phyloP scores from a whole-genome alignment of 345 rosid species.

The Garcia nutans region DNA sequence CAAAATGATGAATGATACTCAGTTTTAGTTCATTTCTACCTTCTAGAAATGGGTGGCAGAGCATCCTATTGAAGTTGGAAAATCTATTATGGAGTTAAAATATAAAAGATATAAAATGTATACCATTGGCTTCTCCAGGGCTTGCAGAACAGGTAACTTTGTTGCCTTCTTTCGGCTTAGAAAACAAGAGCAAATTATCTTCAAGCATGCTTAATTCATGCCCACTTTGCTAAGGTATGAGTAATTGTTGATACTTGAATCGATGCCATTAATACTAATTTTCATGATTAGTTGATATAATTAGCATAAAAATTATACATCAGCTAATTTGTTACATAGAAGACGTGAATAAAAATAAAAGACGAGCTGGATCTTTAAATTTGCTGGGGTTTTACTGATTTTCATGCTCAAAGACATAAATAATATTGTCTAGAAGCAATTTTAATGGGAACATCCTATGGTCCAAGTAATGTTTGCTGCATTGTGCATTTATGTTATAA shows the following conservation, averaged over 20 bases:
- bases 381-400: background rate
- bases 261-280: background rate
- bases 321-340: background rate
- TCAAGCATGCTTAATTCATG: conserved; percentile 99
- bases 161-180: conserved; percentile 90
- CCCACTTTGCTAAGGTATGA: conserved; percentile 90
- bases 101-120: conserved; percentile 32
- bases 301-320: background rate
- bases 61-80: too few relatives aligned
- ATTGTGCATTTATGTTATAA: background rate
- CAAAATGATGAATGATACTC: too few relatives aligned
- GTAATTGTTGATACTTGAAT: conserved; percentile 13
- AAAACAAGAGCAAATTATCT: conserved; percentile 83
- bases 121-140: conserved; percentile 51
- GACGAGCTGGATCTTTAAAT: too few relatives aligned
- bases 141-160: conserved; percentile 88
- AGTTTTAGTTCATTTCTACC: too few relatives aligned
- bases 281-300: background rate
- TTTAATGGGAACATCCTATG: background rate
- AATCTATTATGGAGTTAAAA: conserved; percentile 17
- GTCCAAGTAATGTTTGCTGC: background rate
- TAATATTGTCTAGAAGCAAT: background rate
- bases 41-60: too few relatives aligned
- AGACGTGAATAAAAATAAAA: too few relatives aligned
- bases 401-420: background rate